Conservation (phyloP, 768 basidiomycete genomes). For the Leccinellum rugosiceps region DNA sequence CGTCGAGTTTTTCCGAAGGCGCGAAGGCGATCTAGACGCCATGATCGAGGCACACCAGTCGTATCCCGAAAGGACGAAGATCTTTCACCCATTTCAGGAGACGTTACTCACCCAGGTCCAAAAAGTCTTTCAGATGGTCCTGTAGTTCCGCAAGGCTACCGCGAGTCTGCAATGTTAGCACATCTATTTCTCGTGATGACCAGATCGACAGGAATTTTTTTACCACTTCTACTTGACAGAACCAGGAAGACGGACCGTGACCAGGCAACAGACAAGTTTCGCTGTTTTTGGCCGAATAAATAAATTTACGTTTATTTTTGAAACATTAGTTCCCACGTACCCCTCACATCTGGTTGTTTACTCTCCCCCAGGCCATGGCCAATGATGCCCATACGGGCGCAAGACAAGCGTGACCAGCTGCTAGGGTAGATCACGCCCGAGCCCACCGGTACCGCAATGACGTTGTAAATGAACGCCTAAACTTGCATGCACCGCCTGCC, state of each 20-base stretch:
- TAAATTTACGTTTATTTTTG: constrained; percentile 38
- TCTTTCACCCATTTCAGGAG: constrained; percentile 58
- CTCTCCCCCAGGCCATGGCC: constrained; percentile 65
- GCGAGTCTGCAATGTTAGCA: constrained; percentile 43
- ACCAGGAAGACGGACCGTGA: constrained; percentile 79
- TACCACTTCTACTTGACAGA: constrained; percentile 87
- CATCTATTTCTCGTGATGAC: neutral
- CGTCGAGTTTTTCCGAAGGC: constrained; percentile 77
- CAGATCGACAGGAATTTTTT: constrained; percentile 69
- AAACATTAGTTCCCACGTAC: neutral
- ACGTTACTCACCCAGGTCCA: constrained; percentile 68
- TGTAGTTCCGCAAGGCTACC: constrained; percentile 82
- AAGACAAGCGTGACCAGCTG: constrained; percentile 59
- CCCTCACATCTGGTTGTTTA: constrained; percentile 34
- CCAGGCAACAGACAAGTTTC: constrained; percentile 70
- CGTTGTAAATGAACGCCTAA: constrained; percentile 70
- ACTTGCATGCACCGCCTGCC: constrained; percentile 36
- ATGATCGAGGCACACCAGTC: constrained; percentile 82
- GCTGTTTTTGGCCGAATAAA: too few species aligned
- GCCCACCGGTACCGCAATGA: constrained; percentile 66
- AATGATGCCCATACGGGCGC: constrained; percentile 78
- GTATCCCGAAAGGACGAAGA: constrained; percentile 84
- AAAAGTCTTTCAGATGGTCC: constrained; percentile 72
- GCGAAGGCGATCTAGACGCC: constrained; percentile 92
- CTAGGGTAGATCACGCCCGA: constrained; percentile 79